Base-by-base conservation (phyloP, 345 rosid genomes). In the Eutrema japonicum region DNA sequence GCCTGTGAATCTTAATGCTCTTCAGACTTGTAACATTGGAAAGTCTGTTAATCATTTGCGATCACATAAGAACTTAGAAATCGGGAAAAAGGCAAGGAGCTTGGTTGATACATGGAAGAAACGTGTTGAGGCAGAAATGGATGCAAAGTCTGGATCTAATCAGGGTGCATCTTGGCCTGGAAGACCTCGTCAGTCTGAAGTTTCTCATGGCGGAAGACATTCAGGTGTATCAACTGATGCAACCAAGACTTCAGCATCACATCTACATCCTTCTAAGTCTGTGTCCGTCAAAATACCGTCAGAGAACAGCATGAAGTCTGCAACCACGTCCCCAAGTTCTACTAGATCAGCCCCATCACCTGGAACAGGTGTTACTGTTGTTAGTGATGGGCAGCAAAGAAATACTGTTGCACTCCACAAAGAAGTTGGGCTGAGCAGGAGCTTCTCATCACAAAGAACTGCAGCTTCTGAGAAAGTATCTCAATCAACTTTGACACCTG, bases 31-130 rank as follows among this genome's bases (percentile, higher is more conserved):
- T 72, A 84, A 95, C 69, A 86, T 90, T 50, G 99, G 99, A 33
- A 90, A 88, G 80, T 90, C 97, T 11, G 99, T 95, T 73, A 95
- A 95, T 81, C 89, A 88, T 82, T 60, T 95, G 66, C 91, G 99
- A 7, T 58, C 88, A 8, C 97, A 88, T 74, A 92, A 88, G 75
- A 90, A 88, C 60, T 71, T 79, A 40, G 98, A 95, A 62, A 90
- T 95, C 75, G 96, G 88, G 80, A 95, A 85, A 84, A 95, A 95
- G 71, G 96, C 97, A 27, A 87, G 96, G 78, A 83, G 91, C 71
- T 82, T 95, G 59, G 99, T 95, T 65, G 99, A 95, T 74, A 92
- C 92, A 6, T 95, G 99, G 99, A 95, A 95, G 86, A 95, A 86
- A 78, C 89, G 96, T 8, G 99, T 95, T 22, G 99, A 95, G 81